Evolutionary conservation across 768 basidiomycete species (phyloP).

Genomic region (Hebeloma cylindrosporum): DNA sequence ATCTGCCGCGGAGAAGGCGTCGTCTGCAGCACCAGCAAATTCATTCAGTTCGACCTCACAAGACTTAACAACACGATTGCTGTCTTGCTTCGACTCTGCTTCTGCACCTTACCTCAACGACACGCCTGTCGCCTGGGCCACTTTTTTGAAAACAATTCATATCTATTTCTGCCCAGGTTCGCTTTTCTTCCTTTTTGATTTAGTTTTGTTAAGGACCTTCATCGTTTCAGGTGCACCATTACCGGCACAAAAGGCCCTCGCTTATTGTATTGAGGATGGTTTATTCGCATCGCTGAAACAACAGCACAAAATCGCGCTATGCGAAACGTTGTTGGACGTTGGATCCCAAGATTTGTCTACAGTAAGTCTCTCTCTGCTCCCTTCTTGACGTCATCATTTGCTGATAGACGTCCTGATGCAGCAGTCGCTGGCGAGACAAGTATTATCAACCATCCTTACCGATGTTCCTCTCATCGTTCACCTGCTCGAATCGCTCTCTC

Average conservation of each 20-base stretch:
- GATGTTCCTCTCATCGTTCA: conserved; percentile 54
- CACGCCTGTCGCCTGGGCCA: conserved; percentile 45
- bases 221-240: conserved; percentile 37
- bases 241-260: conserved; percentile 40
- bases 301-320: conserved; percentile 56
- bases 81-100: conserved; percentile 55
- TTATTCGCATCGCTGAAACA: conserved; percentile 54
- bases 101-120: conserved; percentile 46
- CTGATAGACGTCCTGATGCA: conserved; percentile 20
- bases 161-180: conserved; percentile 49
- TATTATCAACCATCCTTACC: conserved; percentile 47
- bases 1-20: conserved; percentile 26
- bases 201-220: background rate
- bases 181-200: conserved; percentile 4
- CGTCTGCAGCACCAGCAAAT: conserved; percentile 12
- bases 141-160: conserved; percentile 45
- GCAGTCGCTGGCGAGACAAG: conserved; percentile 47
- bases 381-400: conserved; percentile 7
- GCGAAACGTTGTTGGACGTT: conserved; percentile 54
- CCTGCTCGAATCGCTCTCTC: conserved; percentile 52
- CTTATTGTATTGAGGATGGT: conserved; percentile 48
- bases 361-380: conserved; percentile 35
- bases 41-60: conserved; percentile 25
- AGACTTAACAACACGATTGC: conserved; percentile 39
- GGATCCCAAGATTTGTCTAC: conserved; percentile 46